Evolutionary conservation across 1,284 basidiomycete species (phyloP).

Genomic region (Rhizoctonia solani): DNA sequence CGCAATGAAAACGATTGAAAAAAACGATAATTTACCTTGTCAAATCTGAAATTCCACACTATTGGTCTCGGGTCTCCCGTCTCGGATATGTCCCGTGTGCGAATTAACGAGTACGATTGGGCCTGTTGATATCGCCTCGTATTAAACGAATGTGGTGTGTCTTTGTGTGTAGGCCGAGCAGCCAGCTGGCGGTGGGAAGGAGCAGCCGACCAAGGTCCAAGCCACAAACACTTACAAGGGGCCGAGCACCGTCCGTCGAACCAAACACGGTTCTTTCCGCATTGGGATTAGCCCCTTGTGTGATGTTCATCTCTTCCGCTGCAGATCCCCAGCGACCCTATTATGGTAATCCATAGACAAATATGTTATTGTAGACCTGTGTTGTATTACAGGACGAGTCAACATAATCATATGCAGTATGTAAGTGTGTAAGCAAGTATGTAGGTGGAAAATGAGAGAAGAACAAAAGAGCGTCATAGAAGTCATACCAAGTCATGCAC

Average conservation of each 20-base stretch:
- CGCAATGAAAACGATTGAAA: slow-evolving; percentile 1
- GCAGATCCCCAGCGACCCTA: slow-evolving; percentile 8
- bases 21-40: slow-evolving; percentile 22
- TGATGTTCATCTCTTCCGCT: slow-evolving; percentile 4
- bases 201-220: background rate
- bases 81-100: background rate
- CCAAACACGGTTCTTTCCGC: background rate
- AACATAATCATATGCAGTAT: slow-evolving; percentile 29
- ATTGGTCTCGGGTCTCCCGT: background rate
- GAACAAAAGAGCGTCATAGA: background rate
- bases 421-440: too few relatives aligned
- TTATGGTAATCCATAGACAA: background rate
- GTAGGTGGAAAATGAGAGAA: background rate
- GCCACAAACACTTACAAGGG: background rate
- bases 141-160: slow-evolving; percentile 30
- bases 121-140: background rate
- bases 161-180: background rate
- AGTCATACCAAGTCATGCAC: slow-evolving; percentile 16
- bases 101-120: background rate
- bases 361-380: slow-evolving; percentile 27
- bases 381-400: slow-evolving; percentile 3
- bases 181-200: background rate
- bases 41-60: slow-evolving; percentile 5
- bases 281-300: background rate
- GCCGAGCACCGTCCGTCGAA: background rate